Base-by-base conservation (phyloP, 805 yeast species). In the Cyberlindnera lachancei region DNA sequence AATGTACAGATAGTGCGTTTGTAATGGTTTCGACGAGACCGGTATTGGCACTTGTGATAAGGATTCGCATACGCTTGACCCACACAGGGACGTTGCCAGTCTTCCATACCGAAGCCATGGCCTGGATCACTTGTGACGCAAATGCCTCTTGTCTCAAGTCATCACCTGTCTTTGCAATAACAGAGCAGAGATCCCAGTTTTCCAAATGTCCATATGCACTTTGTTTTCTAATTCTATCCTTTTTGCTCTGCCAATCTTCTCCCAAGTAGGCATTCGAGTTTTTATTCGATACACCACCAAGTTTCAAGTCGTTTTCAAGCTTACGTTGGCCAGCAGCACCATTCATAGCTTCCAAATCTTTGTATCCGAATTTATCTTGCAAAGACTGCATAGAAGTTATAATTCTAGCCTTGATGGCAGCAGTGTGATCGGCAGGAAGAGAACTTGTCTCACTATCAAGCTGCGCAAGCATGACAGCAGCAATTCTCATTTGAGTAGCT, bases 61-160 rank as follows among this genome's bases (percentile, higher is more conserved):
- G 64, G 35, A 92, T 92, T 46, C 85, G 77, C 97, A 92, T 90
- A 42, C 79, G 69, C 46, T 88, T 90, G 4, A 88, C 92, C 97
- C 98, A 92, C 4, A 79, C 85, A 18, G 70, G 78, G 7, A 83
- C 75, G 3, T 67, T 66, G 16, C 73, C 72, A 19, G 65, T 70
- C 29, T 73, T 71, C 97, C 97, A 92, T 27, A 86, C 75, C 31
- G 75, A 75, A 1, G 94, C 77, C 60, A 90, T 84, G 16, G 94
- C 80, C 39, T 82, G 80, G 31, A 92, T 90, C 27, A 92, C 56
- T 55, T 92, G 98, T 41, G 96, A 87, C 0, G 98, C 98, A 65
- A 92, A 87, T 0, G 98, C 96, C 56, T 92, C 98, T 54, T 92
- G 98, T 16, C 95, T 82, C 31, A 92, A 57, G 59, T 92, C 98